Percentiles rank a stretch among this genome's conserved stretches.
Conservation (phyloP, 2,329 filamentous ascomycete genomes). For the Beauveria scarabaeidicola region DNA sequence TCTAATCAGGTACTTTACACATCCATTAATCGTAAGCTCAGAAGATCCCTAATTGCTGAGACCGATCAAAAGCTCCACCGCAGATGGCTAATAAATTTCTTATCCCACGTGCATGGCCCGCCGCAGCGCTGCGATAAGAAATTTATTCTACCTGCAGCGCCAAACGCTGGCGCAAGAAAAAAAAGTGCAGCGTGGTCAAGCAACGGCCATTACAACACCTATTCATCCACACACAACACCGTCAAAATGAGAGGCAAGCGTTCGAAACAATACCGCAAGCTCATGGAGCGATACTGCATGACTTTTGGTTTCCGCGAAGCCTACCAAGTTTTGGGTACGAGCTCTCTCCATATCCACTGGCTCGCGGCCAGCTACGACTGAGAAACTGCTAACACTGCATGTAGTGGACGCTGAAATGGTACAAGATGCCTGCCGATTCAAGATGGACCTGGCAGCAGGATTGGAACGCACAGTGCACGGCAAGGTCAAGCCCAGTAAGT, state of each 20-base stretch:
- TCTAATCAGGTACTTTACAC: too few relatives aligned
- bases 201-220: background rate
- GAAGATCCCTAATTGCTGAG: too few relatives aligned
- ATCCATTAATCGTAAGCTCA: too few relatives aligned
- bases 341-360: background rate
- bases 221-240: background rate
- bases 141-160: constrained; percentile 24
- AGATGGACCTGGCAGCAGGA: constrained; percentile 76
- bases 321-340: constrained; percentile 73
- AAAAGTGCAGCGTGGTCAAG: background rate
- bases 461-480: constrained; percentile 80
- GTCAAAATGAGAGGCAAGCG: constrained; percentile 41
- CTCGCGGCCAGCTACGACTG: background rate
- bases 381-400: constrained; percentile 16
- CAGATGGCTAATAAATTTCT: constrained; percentile 8
- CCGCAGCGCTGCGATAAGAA: constrained; percentile 27
- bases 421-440: constrained; percentile 70
- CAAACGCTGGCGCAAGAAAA: background rate
- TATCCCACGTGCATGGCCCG: constrained; percentile 26
- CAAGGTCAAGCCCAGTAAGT: constrained; percentile 70
- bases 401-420: constrained; percentile 78
- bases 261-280: constrained; percentile 58
- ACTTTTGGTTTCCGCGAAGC: constrained; percentile 87
- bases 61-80: background rate
- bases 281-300: constrained; percentile 86